A percentile compares a stretch with the other conserved stretches of the same genome.
Conservation (phyloP, 345 rosid genomes). For the Populus pruinosa region DNA sequence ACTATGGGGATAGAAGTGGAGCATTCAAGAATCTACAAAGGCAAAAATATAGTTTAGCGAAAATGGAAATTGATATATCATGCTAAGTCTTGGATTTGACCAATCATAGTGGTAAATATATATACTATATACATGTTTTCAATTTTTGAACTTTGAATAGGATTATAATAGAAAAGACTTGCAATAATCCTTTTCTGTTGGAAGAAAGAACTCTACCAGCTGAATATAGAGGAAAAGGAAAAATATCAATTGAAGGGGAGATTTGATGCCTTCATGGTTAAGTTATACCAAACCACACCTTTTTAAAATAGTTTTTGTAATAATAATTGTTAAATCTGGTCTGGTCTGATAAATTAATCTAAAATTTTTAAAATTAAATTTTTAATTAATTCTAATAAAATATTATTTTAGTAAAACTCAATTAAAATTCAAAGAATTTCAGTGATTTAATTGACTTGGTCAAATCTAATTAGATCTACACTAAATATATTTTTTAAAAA, state of each 20-base stretch:
- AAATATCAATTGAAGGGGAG: not conserved
- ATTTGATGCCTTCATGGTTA: not conserved
- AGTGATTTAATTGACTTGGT: rapidly evolving
- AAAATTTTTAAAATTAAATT: too few relatives aligned
- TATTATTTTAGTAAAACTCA: too few relatives aligned
- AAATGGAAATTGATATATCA: not conserved
- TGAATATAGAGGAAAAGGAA: too few relatives aligned
- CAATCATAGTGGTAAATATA: not conserved
- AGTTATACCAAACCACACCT: not conserved
- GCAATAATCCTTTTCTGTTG: too few relatives aligned
- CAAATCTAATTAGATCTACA: too few relatives aligned
- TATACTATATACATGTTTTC: too few relatives aligned
- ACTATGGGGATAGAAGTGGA: not conserved
- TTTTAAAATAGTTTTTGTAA: not conserved
- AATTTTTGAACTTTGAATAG: not conserved
- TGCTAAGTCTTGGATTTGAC: not conserved
- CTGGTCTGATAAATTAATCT: too few relatives aligned
- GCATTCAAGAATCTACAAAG: not conserved
- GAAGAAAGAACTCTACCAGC: too few relatives aligned
- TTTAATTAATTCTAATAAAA: too few relatives aligned
- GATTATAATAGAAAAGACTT: not conserved
- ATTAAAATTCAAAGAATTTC: too few relatives aligned
- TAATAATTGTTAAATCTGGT: too few relatives aligned
- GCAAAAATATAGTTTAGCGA: not conserved
- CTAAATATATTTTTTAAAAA: too few relatives aligned